A percentile compares a stretch with the other conserved stretches of the same genome.
These are phyloP conservation scores for Pestalotiopsis sp. DNA, from an alignment of 2,329 filamentous ascomycete genomes.

Conservation along the genomic window DNA sequence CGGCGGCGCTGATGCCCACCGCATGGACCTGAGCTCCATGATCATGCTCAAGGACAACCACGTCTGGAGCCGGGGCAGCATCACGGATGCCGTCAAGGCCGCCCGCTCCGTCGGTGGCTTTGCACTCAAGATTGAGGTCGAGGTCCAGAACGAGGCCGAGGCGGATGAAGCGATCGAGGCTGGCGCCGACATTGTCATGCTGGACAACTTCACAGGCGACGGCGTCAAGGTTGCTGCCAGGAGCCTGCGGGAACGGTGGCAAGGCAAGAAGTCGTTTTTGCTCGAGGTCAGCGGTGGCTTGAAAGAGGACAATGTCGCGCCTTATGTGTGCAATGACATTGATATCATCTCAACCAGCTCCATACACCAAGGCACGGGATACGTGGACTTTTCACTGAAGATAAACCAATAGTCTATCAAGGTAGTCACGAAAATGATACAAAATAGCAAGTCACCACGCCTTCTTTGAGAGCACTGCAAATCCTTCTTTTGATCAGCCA, in stretches of 20 bases:
- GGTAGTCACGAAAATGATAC: neutral
- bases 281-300: constrained; percentile 93
- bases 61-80: constrained; percentile 87
- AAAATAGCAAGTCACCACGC: neutral
- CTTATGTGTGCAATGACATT: constrained; percentile 84
- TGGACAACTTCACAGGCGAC: constrained; percentile 89
- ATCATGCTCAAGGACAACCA: constrained; percentile 99
- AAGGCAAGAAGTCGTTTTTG: constrained; percentile 72
- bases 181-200: constrained; percentile 94
- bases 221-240: constrained; percentile 75
- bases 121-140: constrained; percentile 92
- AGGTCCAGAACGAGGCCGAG: constrained; percentile 85
- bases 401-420: constrained; percentile 53
- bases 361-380: constrained; percentile 92
- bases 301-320: constrained; percentile 79
- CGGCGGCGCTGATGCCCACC: constrained; percentile 87
- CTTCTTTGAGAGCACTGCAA: no score
- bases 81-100: constrained; percentile 81
- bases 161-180: constrained; percentile 90
- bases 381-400: constrained; percentile 96
- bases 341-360: constrained; percentile 96
- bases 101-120: constrained; percentile 87
- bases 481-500: no score
- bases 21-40: constrained; percentile 91
- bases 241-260: constrained; percentile 80